Conservation (phyloP, 192 early-diverging fungal species). For the Gamsiella multidivaricata region DNA sequence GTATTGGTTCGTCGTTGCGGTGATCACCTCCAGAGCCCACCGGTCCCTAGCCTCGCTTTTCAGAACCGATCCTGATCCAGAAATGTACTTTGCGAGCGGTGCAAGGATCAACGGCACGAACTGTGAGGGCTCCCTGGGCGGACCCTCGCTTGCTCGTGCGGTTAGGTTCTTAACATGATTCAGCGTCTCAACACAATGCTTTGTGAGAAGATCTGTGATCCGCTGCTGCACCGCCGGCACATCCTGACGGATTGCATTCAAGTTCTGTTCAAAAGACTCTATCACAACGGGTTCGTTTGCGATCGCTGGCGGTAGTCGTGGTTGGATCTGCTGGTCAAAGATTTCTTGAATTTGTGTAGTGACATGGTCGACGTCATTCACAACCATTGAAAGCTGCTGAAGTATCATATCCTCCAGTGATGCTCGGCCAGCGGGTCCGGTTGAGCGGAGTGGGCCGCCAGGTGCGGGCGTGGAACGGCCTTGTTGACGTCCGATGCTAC, state of each 20-base stretch:
- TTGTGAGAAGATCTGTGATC: conserved; percentile 56
- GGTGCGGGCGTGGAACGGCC: conserved; percentile 23
- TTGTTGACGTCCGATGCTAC: conserved; percentile 2
- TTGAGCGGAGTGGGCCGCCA: conserved; percentile 11
- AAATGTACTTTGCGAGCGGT: conserved; percentile 50
- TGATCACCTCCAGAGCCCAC: conserved; percentile 50
- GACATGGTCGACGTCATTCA: conserved; percentile 56
- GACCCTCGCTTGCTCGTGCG: conserved; percentile 50
- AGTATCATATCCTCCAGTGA: conserved; percentile 44
- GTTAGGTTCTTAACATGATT: conserved; percentile 54
- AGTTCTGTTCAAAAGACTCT: conserved; percentile 44
- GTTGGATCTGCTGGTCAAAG: conserved; percentile 51
- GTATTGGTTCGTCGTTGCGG: conserved; percentile 57
- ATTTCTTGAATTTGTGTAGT: conserved; percentile 33
- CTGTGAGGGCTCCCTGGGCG: conserved; percentile 61
- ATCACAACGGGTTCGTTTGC: conserved; percentile 56
- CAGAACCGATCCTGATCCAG: conserved; percentile 45
- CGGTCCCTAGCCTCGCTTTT: conserved; percentile 19
- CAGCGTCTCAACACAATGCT: conserved; percentile 59
- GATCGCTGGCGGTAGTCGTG: conserved; percentile 57
- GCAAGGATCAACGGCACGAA: conserved; percentile 63
- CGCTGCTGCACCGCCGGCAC: conserved; percentile 52
- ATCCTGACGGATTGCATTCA: conserved; percentile 28
- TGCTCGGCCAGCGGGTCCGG: conserved; percentile 6
- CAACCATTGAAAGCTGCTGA: conserved; percentile 54